Base-by-base conservation (phyloP, 23 red algal genomes). In the Gracilariopsis chorda region DNA sequence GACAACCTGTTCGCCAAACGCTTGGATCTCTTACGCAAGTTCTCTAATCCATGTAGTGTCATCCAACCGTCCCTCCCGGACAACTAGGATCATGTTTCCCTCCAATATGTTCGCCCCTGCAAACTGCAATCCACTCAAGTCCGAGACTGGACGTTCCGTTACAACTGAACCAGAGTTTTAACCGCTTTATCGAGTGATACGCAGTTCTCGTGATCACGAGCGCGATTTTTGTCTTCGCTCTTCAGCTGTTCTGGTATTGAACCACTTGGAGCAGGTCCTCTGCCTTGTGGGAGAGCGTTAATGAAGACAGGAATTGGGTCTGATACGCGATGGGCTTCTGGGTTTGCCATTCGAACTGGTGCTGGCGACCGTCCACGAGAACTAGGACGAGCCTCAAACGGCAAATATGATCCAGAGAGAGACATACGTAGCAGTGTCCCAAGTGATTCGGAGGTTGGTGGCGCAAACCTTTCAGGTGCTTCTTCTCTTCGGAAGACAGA, bases 191-290 rank as follows among this genome's bases (percentile, higher is more conserved):
- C n/a, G n/a, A n/a, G n/a, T n/a, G n/a, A n/a, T n/a, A n/a, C n/a
- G n/a, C 67, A 45, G 67, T 73, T 46, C 67, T 73, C 37, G 67
- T 73, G 67, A 73, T 73, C 37, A 73, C 67, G n/a, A 73, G 67
- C 2, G 67, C 39, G 3, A 44, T 2, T n/a, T 73, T 35, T 73
- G 16, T 73, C 67, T 46, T 47, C 20, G 67, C 37, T 46, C 20
- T 73, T 44, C 17, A 73, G 42, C 17, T 73, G 67, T 25, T 73
- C 67, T 1, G 67, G 67, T 27, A 73, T 73, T 7, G 67, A 73
- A 23, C 67, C 20, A 73, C 67, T 73, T 14, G 67, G 39, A 12
- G 17, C 37, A 73, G 1, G 2, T 29, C 63, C 67, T 73, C 40
- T 73, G 19, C 67, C 32, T 47, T 46, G 67, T 8, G 36, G 4